Percentiles rank a stretch among this genome's conserved stretches.
Evolutionary conservation across 345 rosid genomes (phyloP).

Genomic region (Eucalyptus regnans): DNA sequence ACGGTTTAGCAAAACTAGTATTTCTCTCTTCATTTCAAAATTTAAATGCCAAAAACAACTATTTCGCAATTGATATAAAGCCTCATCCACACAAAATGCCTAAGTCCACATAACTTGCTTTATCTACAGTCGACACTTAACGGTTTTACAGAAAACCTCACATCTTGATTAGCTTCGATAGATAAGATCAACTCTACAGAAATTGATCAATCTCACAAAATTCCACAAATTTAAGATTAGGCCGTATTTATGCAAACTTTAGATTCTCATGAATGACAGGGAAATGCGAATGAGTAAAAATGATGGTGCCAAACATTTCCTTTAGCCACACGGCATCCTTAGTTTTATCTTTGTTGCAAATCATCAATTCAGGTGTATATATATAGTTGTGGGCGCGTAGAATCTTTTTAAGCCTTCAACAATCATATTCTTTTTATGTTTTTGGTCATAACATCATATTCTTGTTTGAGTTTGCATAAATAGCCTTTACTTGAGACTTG

Average conservation of each 20-base stretch:
- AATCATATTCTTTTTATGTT: not conserved
- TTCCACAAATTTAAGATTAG: not conserved
- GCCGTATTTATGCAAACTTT: not conserved
- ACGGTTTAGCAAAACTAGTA: not conserved
- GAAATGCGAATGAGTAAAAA: not conserved
- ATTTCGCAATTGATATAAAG: not conserved
- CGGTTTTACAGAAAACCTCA: not conserved
- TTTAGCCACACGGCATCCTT: not conserved
- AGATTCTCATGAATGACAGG: not conserved
- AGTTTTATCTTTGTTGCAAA: not conserved
- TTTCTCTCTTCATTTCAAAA: not conserved
- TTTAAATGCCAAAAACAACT: not conserved
- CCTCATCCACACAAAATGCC: not conserved
- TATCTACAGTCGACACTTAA: not conserved
- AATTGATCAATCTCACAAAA: not conserved
- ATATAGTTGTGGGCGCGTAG: slow-evolving; percentile 3
- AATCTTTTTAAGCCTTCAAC: not conserved
- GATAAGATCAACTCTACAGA: not conserved
- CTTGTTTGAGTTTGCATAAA: not conserved
- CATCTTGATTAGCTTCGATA: not conserved
- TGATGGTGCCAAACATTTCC: not conserved
- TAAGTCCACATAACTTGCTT: not conserved
- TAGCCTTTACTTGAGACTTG: not conserved
- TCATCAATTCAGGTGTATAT: slow-evolving; percentile 30
- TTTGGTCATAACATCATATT: not conserved